Conservation (phyloP, 306 rosid species). For the Begonia peltatifolia region DNA sequence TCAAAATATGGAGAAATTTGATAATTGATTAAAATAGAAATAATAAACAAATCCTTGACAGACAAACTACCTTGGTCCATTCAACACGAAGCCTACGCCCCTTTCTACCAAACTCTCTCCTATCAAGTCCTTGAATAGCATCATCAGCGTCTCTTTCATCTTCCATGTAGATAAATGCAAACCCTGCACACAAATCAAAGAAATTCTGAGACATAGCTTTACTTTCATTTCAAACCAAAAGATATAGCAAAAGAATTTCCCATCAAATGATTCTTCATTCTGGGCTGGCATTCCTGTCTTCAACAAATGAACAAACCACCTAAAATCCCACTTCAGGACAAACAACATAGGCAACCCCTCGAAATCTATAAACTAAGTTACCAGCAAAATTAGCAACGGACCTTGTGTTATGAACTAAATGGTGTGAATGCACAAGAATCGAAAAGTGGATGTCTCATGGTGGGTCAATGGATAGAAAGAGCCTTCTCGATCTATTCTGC, state of each 20-base stretch:
- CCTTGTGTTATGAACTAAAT: conserved; percentile 80
- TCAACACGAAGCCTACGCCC: conserved; percentile 97
- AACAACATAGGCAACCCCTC: conserved; percentile 44
- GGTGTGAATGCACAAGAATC: conserved; percentile 87
- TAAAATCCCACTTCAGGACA: conserved; percentile 25
- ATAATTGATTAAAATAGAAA: conserved; percentile 2
- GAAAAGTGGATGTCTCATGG: conserved; percentile 92
- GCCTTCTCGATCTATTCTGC: conserved; percentile 72
- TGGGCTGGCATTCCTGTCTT: conserved; percentile 23
- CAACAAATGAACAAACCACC: conserved; percentile 22
- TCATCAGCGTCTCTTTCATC: conserved; percentile 96
- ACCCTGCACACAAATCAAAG: conserved; percentile 36
- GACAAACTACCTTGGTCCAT: conserved; percentile 73
- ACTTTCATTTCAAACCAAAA: background rate
- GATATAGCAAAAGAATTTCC: conserved; percentile 13
- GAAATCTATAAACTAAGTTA: conserved; percentile 67
- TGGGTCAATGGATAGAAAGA: conserved; percentile 69
- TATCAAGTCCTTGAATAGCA: conserved; percentile 80
- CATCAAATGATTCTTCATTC: conserved; percentile 21
- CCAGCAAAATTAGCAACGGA: conserved; percentile 88
- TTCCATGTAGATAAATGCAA: conserved; percentile 96
- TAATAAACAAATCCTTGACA: background rate
- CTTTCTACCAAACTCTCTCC: conserved; percentile 77
- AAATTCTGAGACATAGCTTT: conserved; percentile 1
- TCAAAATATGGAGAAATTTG: background rate